These are phyloP conservation scores for Camelina hispida DNA, from an alignment of 345 rosid species.

Conservation along the genomic window DNA sequence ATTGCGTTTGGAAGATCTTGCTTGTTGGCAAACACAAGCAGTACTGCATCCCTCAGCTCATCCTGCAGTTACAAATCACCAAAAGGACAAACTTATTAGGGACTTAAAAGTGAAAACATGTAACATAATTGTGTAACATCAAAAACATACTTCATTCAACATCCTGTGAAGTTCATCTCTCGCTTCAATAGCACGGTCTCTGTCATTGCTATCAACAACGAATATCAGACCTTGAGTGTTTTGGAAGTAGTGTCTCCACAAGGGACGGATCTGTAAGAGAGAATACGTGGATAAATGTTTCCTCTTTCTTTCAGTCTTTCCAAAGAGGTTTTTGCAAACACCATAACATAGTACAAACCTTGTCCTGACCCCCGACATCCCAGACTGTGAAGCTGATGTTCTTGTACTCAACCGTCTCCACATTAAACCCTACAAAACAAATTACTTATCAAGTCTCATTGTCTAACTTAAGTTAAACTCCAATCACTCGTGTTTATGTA, in stretches of 20 bases:
- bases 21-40: constrained; percentile 74
- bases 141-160: constrained; percentile 64
- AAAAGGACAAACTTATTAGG: background rate
- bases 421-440: constrained; percentile 55
- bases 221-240: constrained; percentile 77
- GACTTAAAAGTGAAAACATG: background rate
- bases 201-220: constrained; percentile 72
- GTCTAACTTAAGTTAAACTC: background rate
- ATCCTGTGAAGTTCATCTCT: constrained; percentile 77
- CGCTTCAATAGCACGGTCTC: constrained; percentile 72
- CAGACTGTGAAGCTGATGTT: constrained; percentile 73
- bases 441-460: background rate
- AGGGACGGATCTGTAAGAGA: constrained; percentile 59
- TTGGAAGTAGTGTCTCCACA: constrained; percentile 80
- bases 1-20: constrained; percentile 76
- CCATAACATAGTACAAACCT: constrained; percentile 43
- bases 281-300: background rate
- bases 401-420: constrained; percentile 72
- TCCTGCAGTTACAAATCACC: constrained; percentile 46
- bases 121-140: background rate
- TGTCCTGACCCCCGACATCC: constrained; percentile 80
- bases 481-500: background rate
- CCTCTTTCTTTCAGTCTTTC: background rate
- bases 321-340: background rate
- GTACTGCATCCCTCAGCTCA: constrained; percentile 67